phyloP scores from a whole-genome alignment of 2,329 filamentous ascomycete species.

The Fusarium haematococcum region DNA sequence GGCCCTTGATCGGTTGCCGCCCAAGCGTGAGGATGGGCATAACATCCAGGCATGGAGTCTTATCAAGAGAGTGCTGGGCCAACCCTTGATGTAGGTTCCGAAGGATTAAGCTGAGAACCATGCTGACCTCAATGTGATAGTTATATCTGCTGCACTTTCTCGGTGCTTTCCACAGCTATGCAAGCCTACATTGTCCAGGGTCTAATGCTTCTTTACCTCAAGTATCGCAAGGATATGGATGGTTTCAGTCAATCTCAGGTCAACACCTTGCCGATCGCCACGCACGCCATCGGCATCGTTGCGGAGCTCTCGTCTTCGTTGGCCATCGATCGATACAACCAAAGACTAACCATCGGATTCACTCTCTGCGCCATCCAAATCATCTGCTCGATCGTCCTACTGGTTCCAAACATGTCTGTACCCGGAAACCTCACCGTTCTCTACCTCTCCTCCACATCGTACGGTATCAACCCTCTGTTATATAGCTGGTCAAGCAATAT shows the following conservation, averaged over 20 bases:
- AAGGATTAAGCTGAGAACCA: accelerated
- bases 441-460: slow-evolving; percentile 40
- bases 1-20: slow-evolving; percentile 46
- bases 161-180: slow-evolving; percentile 36
- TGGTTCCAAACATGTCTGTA: slow-evolving; percentile 34
- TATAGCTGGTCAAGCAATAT: slow-evolving; percentile 46
- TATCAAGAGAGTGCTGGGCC: slow-evolving; percentile 42
- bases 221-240: slow-evolving; percentile 30
- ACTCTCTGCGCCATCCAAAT: slow-evolving; percentile 33
- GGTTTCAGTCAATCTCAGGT: slow-evolving; percentile 41
- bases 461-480: slow-evolving; percentile 40
- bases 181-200: slow-evolving; percentile 42
- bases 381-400: slow-evolving; percentile 23
- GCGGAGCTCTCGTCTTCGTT: slow-evolving; percentile 34
- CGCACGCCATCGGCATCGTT: slow-evolving; percentile 42
- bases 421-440: slow-evolving; percentile 32
- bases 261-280: slow-evolving; percentile 42
- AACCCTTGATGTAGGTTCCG: slow-evolving; percentile 43
- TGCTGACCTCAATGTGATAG: not conserved
- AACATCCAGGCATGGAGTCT: slow-evolving; percentile 48
- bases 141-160: slow-evolving; percentile 45
- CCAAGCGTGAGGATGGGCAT: slow-evolving; percentile 49
- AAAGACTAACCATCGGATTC: slow-evolving; percentile 14
- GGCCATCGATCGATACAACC: slow-evolving; percentile 35
- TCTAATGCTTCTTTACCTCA: slow-evolving; percentile 42